Conservation (phyloP, 2,329 filamentous ascomycete species). For the Penicillium sp. region DNA sequence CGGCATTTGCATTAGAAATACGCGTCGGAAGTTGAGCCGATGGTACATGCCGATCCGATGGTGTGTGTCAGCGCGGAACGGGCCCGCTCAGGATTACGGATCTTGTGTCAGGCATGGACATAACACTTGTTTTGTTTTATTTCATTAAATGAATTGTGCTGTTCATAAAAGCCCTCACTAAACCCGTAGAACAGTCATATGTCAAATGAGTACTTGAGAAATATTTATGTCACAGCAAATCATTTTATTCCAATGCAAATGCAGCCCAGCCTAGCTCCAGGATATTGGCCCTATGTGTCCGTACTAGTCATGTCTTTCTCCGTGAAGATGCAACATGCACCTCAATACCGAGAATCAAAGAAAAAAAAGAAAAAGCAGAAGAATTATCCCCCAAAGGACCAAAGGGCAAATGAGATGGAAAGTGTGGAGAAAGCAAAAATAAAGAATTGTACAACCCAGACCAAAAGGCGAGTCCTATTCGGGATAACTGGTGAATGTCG, state of each 20-base stretch:
- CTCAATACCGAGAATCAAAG: background rate
- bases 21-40: conserved; percentile 15
- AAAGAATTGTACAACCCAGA: conserved; percentile 12
- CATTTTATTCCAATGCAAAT: conserved; percentile 17
- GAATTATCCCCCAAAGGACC: background rate
- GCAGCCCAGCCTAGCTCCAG: conserved; percentile 7
- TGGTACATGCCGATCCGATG: conserved; percentile 18
- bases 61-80: conserved; percentile 26
- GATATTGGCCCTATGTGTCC: conserved; percentile 7
- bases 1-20: background rate
- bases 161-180: too few species aligned
- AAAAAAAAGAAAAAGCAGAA: conserved; percentile 2
- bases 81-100: conserved; percentile 20
- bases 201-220: too few species aligned
- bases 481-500: background rate
- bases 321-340: background rate
- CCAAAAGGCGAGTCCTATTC: background rate
- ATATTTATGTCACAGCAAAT: background rate
- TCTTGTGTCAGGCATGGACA: too few species aligned
- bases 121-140: too few species aligned
- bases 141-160: too few species aligned
- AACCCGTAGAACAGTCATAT: too few species aligned
- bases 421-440: background rate
- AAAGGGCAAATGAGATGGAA: background rate
- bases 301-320: conserved; percentile 13